Base-by-base conservation (phyloP, 2,329 filamentous ascomycete genomes). In the Curvularia verruculosa region DNA sequence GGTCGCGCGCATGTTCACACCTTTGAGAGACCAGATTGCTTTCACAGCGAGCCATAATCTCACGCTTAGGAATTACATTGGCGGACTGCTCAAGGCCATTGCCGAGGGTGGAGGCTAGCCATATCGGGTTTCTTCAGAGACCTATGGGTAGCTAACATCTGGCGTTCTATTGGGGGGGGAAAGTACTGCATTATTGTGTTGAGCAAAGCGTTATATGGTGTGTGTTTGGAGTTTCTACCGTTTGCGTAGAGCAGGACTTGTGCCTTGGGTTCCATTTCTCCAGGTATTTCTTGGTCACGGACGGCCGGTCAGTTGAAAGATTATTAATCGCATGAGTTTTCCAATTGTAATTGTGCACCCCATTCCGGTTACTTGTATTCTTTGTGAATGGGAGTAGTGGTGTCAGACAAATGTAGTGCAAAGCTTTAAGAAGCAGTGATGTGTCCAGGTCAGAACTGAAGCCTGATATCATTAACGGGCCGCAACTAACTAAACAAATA, bases 31-130 rank as follows among this genome's bases (percentile, higher is more conserved):
- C 10, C 84, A 87, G 34, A 76, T 91, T 19, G 89, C 85, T 69
- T 88, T 89, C 73, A 83, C 91, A 41, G 83, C 90, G 78, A 84
- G 87, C 29, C 86, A 91, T 72, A 92, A 92, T 64, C 63, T 75
- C 29, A 76, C 72, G 28, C 59, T 79, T 45, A 74, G 69, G 52
- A 74, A 75, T 49, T 77, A 78, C 31, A 70, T 79, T 66, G 69
- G 66, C 2, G 64, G 69, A 1, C 50, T 77, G 45, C 63, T 75
- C n/a, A 75, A 71, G 60, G 75, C 74, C 10, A 64, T 76, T 52
- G 67, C 71, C 36, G 70, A 73, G 49, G 72, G 74, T 19, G 73
- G 71, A 31, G 67, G 68, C 23, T 70, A 26, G 28, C n/a, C 10
- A 12, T 3, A 10, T 26, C 8, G 5, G n/a, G 15, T 15, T 8